Percentiles rank a stretch among this genome's conserved stretches.
These are phyloP conservation scores for Naganishia liquefaciens DNA, from an alignment of 1,284 basidiomycete genomes.

Conservation along the genomic window DNA sequence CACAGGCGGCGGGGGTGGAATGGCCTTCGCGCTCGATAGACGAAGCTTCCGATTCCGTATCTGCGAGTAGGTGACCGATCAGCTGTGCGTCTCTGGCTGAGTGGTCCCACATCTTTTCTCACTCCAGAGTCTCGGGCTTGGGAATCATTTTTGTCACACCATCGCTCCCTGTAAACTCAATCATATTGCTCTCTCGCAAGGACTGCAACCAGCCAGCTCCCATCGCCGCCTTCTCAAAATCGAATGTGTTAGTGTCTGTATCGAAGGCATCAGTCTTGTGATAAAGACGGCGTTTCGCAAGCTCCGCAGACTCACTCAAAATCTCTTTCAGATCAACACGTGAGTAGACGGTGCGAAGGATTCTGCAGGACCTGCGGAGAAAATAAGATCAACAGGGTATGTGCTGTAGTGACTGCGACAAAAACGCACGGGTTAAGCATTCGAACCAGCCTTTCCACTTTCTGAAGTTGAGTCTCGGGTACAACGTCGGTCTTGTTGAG, in stretches of 20 bases:
- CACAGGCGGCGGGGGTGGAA: constrained; percentile 57
- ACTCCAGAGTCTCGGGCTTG: constrained; percentile 56
- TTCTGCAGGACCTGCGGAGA: constrained; percentile 35
- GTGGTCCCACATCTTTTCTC: constrained; percentile 6
- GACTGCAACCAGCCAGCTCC: constrained; percentile 56
- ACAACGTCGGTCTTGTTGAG: constrained; percentile 56
- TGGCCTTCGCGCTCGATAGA: constrained; percentile 52
- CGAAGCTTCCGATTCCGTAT: constrained; percentile 52
- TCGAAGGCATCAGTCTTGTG: background rate
- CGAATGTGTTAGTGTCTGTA: constrained; percentile 48
- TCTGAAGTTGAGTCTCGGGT: constrained; percentile 42
- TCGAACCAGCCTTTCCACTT: constrained; percentile 48
- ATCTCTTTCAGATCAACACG: constrained; percentile 52
- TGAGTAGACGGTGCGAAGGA: constrained; percentile 48
- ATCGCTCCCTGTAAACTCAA: constrained; percentile 37
- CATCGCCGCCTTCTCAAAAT: constrained; percentile 54
- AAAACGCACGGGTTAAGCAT: constrained; percentile 52
- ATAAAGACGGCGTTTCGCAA: background rate
- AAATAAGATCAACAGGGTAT: too few relatives aligned
- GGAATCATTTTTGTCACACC: constrained; percentile 43
- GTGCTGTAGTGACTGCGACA: too few relatives aligned
- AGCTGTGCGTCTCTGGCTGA: too few relatives aligned
- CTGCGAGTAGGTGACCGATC: constrained; percentile 27
- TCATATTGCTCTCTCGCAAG: constrained; percentile 48
- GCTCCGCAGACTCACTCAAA: constrained; percentile 34